Evolutionary conservation across 768 basidiomycete genomes (phyloP).

Genomic region (Daedaleopsis sinensis): DNA sequence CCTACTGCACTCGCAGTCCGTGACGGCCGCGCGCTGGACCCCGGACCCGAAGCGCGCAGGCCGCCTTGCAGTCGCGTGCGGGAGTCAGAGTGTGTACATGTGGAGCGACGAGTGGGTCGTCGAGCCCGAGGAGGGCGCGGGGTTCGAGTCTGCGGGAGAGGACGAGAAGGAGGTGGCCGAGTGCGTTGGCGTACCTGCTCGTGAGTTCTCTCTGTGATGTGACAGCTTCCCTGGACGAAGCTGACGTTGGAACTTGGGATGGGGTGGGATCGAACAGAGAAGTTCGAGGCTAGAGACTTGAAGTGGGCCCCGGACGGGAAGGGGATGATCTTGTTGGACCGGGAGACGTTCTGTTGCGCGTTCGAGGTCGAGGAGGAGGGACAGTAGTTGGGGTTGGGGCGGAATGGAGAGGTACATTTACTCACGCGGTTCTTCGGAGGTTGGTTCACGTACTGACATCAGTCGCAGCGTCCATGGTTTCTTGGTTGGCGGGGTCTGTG

Average conservation of each 20-base stretch:
- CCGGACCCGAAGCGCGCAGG: conserved; percentile 73
- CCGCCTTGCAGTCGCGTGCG: conserved; percentile 67
- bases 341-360: conserved; percentile 82
- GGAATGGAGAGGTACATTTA: no score
- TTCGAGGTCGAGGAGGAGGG: conserved; percentile 61
- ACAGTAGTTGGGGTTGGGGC: neutral
- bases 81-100: conserved; percentile 64
- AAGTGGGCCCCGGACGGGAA: conserved; percentile 89
- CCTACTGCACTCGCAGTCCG: conserved; percentile 63
- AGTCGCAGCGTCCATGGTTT: no score
- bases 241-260: neutral
- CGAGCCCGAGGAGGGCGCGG: conserved; percentile 32
- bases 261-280: conserved; percentile 42
- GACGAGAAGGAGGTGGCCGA: conserved; percentile 82
- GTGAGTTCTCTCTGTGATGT: conserved; percentile 47
- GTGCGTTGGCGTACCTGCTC: conserved; percentile 87
- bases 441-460: no score
- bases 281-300: conserved; percentile 71
- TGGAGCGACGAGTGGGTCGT: conserved; percentile 86
- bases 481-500: no score
- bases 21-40: conserved; percentile 79
- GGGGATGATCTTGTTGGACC: conserved; percentile 74
- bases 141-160: conserved; percentile 35
- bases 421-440: no score
- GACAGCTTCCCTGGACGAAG: neutral